phyloP scores from a whole-genome alignment of 2,329 filamentous ascomycete species.

The Phaeomoniella chlamydospora region DNA sequence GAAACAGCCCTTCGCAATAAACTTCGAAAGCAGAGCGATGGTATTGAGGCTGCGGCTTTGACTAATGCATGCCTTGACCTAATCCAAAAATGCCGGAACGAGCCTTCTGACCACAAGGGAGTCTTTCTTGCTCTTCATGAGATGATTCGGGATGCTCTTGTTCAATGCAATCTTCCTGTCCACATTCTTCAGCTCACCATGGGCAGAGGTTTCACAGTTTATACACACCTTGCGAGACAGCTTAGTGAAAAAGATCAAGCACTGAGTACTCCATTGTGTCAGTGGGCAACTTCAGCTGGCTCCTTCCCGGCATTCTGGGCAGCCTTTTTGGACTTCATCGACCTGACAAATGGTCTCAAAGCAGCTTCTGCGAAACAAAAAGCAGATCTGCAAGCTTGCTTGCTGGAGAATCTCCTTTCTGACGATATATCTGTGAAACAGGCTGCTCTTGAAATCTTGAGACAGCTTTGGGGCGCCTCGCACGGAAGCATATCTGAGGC shows the following conservation, averaged over 20 bases:
- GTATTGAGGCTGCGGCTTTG: background rate
- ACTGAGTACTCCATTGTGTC: constrained; percentile 51
- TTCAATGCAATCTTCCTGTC: constrained; percentile 42
- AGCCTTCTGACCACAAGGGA: background rate
- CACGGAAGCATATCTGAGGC: constrained; percentile 28
- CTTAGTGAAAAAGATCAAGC: constrained; percentile 42
- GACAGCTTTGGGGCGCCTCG: constrained; percentile 40
- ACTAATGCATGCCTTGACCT: background rate
- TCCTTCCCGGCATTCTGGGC: constrained; percentile 52
- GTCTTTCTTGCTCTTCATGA: constrained; percentile 49
- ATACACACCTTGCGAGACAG: constrained; percentile 50
- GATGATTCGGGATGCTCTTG: constrained; percentile 52
- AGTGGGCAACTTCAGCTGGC: constrained; percentile 51
- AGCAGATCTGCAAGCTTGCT: constrained; percentile 45
- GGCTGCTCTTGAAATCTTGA: constrained; percentile 57
- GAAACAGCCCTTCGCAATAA: background rate
- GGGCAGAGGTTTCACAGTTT: constrained; percentile 60
- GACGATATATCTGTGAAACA: constrained; percentile 62
- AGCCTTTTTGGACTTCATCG: constrained; percentile 24
- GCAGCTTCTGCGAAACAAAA: constrained; percentile 39
- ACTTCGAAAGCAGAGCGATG: background rate
- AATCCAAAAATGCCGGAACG: background rate
- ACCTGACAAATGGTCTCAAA: constrained; percentile 12
- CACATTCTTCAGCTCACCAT: constrained; percentile 59
- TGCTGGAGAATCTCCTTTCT: constrained; percentile 61